Base-by-base conservation (phyloP, 495 filamentous ascomycete species). In the Glarea lozoyensis region DNA sequence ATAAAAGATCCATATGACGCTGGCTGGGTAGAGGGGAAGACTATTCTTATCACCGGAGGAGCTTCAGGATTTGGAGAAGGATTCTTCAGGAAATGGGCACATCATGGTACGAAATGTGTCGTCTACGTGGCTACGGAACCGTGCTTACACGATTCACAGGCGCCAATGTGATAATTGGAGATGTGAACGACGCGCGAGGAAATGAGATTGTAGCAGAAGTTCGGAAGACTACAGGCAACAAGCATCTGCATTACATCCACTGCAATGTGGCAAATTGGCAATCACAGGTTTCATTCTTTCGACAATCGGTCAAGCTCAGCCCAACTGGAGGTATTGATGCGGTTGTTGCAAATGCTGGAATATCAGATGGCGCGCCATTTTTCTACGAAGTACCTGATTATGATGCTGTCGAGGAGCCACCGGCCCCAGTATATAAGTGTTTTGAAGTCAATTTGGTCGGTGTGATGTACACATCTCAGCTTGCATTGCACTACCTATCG, bases 311-410 rank as follows among this genome's bases (percentile, higher is more conserved):
- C n/a, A 37, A 58, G 27, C 56, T 62, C 15, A 78, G 74, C 25
- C 77, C 77, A 1, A 60, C 73, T 25, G 67, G 70, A 7, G 53
- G 61, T 1, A 65, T 86, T 43, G 74, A 85, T 55, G 66, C 67
- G 20, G 75, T 86, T 0, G 70, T 85, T 40, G 78, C 79, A 36
- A 84, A 80, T 53, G 82, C 83, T 3, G 83, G 81, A 21, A 74
- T 84, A 38, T 67, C 73, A 21, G 27, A 42, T 11, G 27, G 37
- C 21, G 27, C 16, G 37, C 54, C 29, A 13, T 44, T 2, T 16
- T 60, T 75, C 18, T 62, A 69, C 40, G 21, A 49, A 18, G 67
- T 68, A 0, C 31, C 35, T 21, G 48, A 53, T 10, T 42, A 67
- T 21, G 65, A 67, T 45, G 54, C 51, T 16, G 7, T 37, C 15